Conservation (phyloP, 257 asterid genomes). For the Petunia secreta region DNA sequence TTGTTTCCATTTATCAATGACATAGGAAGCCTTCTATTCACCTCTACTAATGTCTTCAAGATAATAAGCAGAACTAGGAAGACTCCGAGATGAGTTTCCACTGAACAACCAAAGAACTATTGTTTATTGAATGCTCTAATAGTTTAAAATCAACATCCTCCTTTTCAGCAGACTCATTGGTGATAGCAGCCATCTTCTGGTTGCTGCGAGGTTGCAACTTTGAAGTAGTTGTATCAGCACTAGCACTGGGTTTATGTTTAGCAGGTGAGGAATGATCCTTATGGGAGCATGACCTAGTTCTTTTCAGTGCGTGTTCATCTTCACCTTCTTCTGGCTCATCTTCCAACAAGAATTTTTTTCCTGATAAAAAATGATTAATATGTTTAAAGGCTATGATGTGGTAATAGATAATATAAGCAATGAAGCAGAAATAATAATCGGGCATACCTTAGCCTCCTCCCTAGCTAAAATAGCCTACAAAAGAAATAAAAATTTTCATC, state of each 20-base stretch:
- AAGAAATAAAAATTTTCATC: slow-evolving; percentile 44
- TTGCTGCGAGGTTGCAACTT: slow-evolving; percentile 20
- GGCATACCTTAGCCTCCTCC: slow-evolving; percentile 43
- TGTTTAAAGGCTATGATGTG: neutral
- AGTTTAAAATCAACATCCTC: slow-evolving; percentile 24
- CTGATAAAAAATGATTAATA: slow-evolving; percentile 13
- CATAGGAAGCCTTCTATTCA: slow-evolving; percentile 42
- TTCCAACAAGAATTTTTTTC: slow-evolving; percentile 18
- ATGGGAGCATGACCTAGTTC: slow-evolving; percentile 30
- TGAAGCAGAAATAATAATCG: slow-evolving; percentile 16
- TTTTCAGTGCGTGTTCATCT: slow-evolving; percentile 39
- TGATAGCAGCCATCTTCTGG: slow-evolving; percentile 25
- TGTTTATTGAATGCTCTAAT: slow-evolving; percentile 24
- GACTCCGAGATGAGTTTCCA: slow-evolving; percentile 9
- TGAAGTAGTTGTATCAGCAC: neutral
- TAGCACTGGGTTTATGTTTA: neutral
- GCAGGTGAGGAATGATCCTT: slow-evolving; percentile 30
- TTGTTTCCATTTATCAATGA: slow-evolving; percentile 60
- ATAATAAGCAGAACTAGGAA: slow-evolving; percentile 22
- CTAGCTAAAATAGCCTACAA: slow-evolving; percentile 42
- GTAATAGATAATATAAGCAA: slow-evolving; percentile 8
- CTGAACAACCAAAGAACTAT: slow-evolving; percentile 29
- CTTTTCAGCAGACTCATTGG: slow-evolving; percentile 12
- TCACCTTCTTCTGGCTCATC: slow-evolving; percentile 36
- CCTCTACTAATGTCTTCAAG: slow-evolving; percentile 48